phyloP scores from a whole-genome alignment of 1,139 yeast species.

The Meyerozyma guilliermondii region DNA sequence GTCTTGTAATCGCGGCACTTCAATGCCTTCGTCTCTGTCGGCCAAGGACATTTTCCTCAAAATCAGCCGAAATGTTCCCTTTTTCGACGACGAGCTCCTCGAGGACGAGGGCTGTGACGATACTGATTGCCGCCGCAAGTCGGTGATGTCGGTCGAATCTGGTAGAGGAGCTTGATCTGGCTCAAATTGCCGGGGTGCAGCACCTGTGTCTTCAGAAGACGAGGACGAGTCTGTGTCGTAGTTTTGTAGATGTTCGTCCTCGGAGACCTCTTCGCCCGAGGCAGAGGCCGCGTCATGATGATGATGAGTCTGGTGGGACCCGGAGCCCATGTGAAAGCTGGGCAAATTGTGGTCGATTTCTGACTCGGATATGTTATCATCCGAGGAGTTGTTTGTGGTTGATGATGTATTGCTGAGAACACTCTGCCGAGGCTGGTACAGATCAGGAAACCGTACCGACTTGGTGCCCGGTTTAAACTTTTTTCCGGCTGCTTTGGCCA shows the following conservation, averaged over 20 bases:
- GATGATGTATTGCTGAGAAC: slow-evolving; percentile 23
- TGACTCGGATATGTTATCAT: slow-evolving; percentile 8
- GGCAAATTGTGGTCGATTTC: neutral
- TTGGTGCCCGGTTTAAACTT: slow-evolving; percentile 20
- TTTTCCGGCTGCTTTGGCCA: slow-evolving; percentile 29
- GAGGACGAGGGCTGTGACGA: neutral
- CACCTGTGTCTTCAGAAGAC: neutral
- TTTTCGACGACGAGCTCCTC: slow-evolving; percentile 1
- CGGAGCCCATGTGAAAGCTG: neutral
- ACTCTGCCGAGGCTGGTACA: slow-evolving; percentile 20
- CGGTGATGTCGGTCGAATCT: neutral
- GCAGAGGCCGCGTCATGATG: neutral
- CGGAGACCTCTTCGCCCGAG: neutral
- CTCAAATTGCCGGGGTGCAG: neutral
- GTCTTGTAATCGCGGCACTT: slow-evolving; percentile 16
- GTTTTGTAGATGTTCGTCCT: neutral
- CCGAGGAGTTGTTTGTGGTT: slow-evolving; percentile 18
- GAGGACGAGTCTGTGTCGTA: neutral
- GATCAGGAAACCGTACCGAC: slow-evolving; percentile 28
- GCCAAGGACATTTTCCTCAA: slow-evolving; percentile 31
- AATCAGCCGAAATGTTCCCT: slow-evolving; percentile 23
- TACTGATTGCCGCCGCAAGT: neutral
- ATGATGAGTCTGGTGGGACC: neutral
- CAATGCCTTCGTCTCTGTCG: slow-evolving; percentile 5
- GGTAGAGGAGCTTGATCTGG: too few relatives aligned